A percentile compares a stretch with the other conserved stretches of the same genome.
Conservation (phyloP, 495 filamentous ascomycete species). For the Glarea lozoyensis region DNA sequence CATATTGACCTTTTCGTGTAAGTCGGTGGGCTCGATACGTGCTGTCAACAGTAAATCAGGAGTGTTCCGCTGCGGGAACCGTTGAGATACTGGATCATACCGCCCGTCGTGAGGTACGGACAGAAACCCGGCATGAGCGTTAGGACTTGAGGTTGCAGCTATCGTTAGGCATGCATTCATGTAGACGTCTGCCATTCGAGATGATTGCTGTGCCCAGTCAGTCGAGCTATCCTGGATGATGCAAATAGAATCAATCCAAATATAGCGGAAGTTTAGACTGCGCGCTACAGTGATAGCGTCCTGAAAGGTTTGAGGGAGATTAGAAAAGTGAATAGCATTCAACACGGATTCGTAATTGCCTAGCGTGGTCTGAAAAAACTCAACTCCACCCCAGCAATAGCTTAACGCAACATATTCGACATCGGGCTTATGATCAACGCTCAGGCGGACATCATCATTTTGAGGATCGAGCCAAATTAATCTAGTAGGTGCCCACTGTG, state of each 20-base stretch:
- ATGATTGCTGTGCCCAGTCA: not conserved
- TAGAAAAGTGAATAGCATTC: not conserved
- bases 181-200: not conserved
- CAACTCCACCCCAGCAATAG: not conserved
- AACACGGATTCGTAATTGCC: not conserved
- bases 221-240: not conserved
- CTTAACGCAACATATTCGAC: not conserved
- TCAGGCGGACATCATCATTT: not conserved
- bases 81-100: not conserved
- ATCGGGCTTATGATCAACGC: not conserved
- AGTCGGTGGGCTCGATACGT: too few relatives aligned
- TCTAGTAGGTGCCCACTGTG: not conserved
- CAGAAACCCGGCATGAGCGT: not conserved
- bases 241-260: not conserved
- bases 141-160: not conserved
- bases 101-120: not conserved
- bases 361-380: not conserved
- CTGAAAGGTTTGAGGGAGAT: not conserved
- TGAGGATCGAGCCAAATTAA: not conserved
- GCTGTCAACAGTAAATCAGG: too few relatives aligned
- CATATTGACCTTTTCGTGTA: too few relatives aligned
- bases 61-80: too few relatives aligned
- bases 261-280: not conserved
- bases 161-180: not conserved
- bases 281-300: not conserved